A percentile compares a stretch with the other conserved stretches of the same genome.
These are phyloP conservation scores for Russula abietina DNA, from an alignment of 768 basidiomycete species.

Conservation along the genomic window DNA sequence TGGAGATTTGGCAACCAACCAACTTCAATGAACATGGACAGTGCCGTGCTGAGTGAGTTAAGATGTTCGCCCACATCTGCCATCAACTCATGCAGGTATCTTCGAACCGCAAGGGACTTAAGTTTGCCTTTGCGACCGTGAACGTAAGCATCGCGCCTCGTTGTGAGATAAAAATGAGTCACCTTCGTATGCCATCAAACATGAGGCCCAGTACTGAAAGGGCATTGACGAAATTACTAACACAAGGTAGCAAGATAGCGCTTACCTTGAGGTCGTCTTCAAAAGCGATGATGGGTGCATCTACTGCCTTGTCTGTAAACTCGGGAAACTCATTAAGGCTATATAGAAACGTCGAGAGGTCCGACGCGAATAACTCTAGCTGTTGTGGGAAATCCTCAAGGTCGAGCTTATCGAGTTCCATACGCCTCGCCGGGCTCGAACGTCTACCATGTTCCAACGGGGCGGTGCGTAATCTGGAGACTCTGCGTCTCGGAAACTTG, in stretches of 20 bases:
- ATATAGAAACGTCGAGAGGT: slow-evolving; percentile 59
- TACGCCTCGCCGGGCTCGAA: slow-evolving; percentile 30
- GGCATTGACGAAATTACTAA: neutral
- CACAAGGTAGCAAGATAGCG: slow-evolving; percentile 4
- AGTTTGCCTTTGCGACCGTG: slow-evolving; percentile 52
- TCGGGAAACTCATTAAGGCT: slow-evolving; percentile 76
- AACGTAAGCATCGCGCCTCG: slow-evolving; percentile 2
- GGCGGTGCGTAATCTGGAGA: slow-evolving; percentile 29
- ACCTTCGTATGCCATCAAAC: slow-evolving; percentile 61
- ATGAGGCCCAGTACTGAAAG: slow-evolving; percentile 67
- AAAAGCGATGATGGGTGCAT: slow-evolving; percentile 59
- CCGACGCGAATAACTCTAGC: slow-evolving; percentile 53
- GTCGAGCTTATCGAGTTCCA: slow-evolving; percentile 53
- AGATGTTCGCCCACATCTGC: slow-evolving; percentile 70
- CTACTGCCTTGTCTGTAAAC: slow-evolving; percentile 66
- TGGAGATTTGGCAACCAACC: slow-evolving; percentile 40
- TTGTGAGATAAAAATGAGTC: slow-evolving; percentile 14
- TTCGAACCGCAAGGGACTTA: slow-evolving; percentile 63
- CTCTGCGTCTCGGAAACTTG: slow-evolving; percentile 33
- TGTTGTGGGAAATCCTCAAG: slow-evolving; percentile 63
- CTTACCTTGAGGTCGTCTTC: slow-evolving; percentile 62
- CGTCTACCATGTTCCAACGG: slow-evolving; percentile 42
- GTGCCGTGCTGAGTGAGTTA: slow-evolving; percentile 56
- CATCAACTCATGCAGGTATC: slow-evolving; percentile 67
- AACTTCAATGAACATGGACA: slow-evolving; percentile 70